Evolutionary conservation across 345 rosid species (phyloP), one percentile per base, ranked within the genome.

Genomic region (Eucalyptus brandiana): DNA sequence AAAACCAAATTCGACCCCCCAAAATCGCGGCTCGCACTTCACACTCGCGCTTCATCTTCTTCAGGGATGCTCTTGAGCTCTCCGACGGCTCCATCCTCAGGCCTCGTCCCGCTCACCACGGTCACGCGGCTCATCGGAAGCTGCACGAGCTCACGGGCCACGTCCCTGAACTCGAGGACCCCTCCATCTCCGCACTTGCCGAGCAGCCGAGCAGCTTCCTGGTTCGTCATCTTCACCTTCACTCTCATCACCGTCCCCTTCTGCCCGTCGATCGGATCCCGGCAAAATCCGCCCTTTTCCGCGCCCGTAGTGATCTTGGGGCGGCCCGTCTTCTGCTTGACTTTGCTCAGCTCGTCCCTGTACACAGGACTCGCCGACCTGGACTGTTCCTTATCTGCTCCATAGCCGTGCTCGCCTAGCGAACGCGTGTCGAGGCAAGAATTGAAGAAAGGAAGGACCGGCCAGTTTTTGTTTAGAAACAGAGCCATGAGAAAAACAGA

Each of bases 181-280:
- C 94, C 94, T 89, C 93, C 96, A 8, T 93, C 93, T 91, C 92
- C 89, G 60, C 97, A 92, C 90, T 92, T 95, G 0, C 92, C 81
- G 53, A 95, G 37, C n/a, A 95, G 62, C 10, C 94, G 92, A 49
- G 91, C 90, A 10, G 97, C 98, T 90, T 94, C 96, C 34, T 88
- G 53, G 89, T 91, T 94, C 16, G 96, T 95, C 98, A 96, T 95
- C 95, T 50, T 93, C 88, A 96, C 92, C 93, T 93, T 95, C 47
- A 96, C 93, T 90, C 96, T 93, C 44, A 93, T 86, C 87, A 89
- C 90, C 24, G 58, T 80, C 23, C 91, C 89, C 40, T 90, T 76
- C 28, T 87, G 87, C 45, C 56, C 80, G 26, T 15, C 90, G 48
- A 62, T 13, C 17, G 34, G 69, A 62, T 62, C 9, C 44, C 60